These are phyloP conservation scores for Apiospora aurea DNA, from an alignment of 2,329 filamentous ascomycete genomes.

Conservation along the genomic window DNA sequence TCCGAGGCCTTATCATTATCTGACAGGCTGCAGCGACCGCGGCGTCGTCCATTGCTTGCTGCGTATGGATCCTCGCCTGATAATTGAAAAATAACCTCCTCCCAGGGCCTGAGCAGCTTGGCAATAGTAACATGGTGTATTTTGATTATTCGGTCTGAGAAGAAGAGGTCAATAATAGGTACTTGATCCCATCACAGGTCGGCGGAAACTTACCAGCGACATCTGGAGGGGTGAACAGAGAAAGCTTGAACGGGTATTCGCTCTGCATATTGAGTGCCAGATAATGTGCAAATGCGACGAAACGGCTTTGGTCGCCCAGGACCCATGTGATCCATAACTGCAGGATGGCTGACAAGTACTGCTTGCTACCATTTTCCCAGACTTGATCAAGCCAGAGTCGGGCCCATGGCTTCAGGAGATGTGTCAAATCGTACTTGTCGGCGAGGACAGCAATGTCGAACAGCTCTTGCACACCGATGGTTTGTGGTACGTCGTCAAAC, in stretches of 20 bases:
- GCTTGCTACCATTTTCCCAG: background rate
- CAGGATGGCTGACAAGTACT: too few relatives aligned
- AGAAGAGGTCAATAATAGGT: too few relatives aligned
- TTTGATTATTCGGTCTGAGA: too few relatives aligned
- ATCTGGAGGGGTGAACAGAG: background rate
- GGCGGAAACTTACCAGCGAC: background rate
- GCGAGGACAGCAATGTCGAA: constrained; percentile 40
- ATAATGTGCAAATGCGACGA: background rate
- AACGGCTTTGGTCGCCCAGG: background rate
- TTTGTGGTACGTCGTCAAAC: constrained; percentile 29
- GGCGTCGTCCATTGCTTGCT: too few relatives aligned
- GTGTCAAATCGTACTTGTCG: constrained; percentile 42
- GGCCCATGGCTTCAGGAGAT: constrained; percentile 37
- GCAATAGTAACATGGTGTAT: too few relatives aligned
- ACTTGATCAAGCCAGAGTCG: background rate
- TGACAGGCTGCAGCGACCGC: too few relatives aligned
- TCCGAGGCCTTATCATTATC: too few relatives aligned
- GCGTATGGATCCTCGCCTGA: too few relatives aligned
- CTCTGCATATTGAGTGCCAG: background rate
- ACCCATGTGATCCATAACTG: background rate
- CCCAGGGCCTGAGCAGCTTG: too few relatives aligned
- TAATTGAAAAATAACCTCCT: too few relatives aligned
- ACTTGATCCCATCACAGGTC: too few relatives aligned
- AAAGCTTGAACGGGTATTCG: accelerated
- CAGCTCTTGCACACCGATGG: constrained; percentile 34